Percentiles rank a stretch among this genome's conserved stretches.
phyloP scores from a whole-genome alignment of 2,329 filamentous ascomycete species.

The Mollisia scopiformis region DNA sequence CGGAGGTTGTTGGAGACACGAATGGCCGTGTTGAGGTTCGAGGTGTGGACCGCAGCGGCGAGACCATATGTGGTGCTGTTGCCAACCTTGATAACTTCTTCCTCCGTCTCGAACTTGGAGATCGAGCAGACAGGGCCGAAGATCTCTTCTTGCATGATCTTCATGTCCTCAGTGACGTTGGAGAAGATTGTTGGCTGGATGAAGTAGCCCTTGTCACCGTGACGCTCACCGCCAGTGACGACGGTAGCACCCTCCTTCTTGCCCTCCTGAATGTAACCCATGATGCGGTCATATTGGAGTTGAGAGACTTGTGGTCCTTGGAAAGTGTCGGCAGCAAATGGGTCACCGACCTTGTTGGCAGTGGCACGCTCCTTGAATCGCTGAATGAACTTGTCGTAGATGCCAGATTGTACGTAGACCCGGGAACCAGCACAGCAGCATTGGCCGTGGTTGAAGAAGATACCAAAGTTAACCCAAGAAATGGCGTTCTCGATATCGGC shows the following conservation, averaged over 20 bases:
- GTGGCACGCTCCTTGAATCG: constrained; percentile 66
- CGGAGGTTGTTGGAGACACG: constrained; percentile 65
- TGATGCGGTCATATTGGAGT: constrained; percentile 71
- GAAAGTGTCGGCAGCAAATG: constrained; percentile 67
- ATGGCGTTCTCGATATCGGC: constrained; percentile 65
- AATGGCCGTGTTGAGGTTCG: constrained; percentile 68
- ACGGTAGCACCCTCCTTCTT: constrained; percentile 67
- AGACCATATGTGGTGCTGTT: constrained; percentile 71
- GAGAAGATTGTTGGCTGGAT: constrained; percentile 76
- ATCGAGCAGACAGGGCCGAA: constrained; percentile 75
- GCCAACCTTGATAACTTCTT: constrained; percentile 64
- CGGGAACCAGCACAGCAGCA: constrained; percentile 63
- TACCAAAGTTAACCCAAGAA: constrained; percentile 60
- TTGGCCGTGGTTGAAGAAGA: constrained; percentile 47
- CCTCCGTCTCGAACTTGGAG: constrained; percentile 71
- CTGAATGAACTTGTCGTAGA: constrained; percentile 72
- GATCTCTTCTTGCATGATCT: constrained; percentile 76
- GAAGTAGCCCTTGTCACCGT: constrained; percentile 70
- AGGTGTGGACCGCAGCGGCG: constrained; percentile 70
- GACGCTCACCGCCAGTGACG: constrained; percentile 67
- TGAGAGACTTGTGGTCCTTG: constrained; percentile 73
- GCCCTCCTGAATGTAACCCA: constrained; percentile 66
- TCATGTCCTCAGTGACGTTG: constrained; percentile 71
- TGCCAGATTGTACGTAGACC: constrained; percentile 69
- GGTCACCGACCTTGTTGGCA: constrained; percentile 69